Evolutionary conservation across 495 filamentous ascomycete genomes (phyloP).

Genomic region (Aspergillus steynii): DNA sequence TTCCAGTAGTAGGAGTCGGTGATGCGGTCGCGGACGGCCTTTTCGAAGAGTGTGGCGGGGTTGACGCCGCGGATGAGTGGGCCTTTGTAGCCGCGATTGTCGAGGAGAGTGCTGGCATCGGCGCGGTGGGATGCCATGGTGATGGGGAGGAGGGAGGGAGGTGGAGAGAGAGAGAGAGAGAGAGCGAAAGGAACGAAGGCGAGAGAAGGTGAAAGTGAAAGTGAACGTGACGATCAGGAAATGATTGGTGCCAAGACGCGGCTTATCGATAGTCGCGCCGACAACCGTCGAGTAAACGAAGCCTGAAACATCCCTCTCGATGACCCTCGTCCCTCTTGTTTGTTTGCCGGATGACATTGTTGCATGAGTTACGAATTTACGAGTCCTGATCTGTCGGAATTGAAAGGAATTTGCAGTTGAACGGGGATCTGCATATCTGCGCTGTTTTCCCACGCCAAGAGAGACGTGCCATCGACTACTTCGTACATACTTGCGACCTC

Average conservation of each 20-base stretch:
- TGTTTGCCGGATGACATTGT: neutral
- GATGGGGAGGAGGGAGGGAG: neutral
- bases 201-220: neutral
- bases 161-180: neutral
- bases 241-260: slow-evolving; percentile 23
- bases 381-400: neutral
- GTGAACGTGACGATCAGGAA: slow-evolving; percentile 2
- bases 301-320: slow-evolving; percentile 20
- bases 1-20: slow-evolving; percentile 96
- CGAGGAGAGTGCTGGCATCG: slow-evolving; percentile 73
- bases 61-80: slow-evolving; percentile 75
- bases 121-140: slow-evolving; percentile 59
- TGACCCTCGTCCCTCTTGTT: too few species aligned
- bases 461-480: neutral
- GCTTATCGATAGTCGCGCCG: slow-evolving; percentile 50
- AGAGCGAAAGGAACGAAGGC: slow-evolving; percentile 3
- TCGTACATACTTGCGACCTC: neutral
- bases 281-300: slow-evolving; percentile 36
- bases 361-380: slow-evolving; percentile 2
- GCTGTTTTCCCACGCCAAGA: neutral
- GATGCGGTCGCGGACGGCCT: slow-evolving; percentile 91
- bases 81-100: slow-evolving; percentile 75
- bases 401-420: neutral
- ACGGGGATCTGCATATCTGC: neutral
- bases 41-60: slow-evolving; percentile 86